Percentiles rank a stretch among this genome's conserved stretches.
Conservation (phyloP, 495 filamentous ascomycete genomes). For the Aspergillus heteromorphus region DNA sequence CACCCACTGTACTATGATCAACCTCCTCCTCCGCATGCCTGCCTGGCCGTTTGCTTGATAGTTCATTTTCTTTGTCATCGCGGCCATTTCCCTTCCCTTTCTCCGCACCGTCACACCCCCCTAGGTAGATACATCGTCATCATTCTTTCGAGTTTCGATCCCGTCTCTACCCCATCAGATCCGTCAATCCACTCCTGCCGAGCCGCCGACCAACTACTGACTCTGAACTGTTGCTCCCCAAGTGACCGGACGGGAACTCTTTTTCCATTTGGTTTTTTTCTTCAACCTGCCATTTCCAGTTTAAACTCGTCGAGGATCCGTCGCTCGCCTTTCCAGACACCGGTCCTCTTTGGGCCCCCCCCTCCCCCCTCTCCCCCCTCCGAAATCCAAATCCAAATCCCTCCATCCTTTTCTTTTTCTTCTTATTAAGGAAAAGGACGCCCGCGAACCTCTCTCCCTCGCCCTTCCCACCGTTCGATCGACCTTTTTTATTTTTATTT, state of each 20-base stretch:
- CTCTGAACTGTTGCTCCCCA: background rate
- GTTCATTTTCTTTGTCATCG: background rate
- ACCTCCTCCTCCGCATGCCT: background rate
- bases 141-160: slow-evolving; percentile 1
- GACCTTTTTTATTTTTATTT: too few species aligned
- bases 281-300: slow-evolving; percentile 2
- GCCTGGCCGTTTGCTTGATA: background rate
- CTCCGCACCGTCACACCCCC: background rate
- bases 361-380: too few species aligned
- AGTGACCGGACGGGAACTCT: background rate
- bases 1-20: background rate
- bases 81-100: background rate
- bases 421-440: slow-evolving; percentile 15
- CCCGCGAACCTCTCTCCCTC: slow-evolving; percentile 8
- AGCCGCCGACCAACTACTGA: background rate
- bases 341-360: background rate
- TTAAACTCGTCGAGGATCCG: slow-evolving; percentile 4
- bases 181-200: slow-evolving; percentile 1
- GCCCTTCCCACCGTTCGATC: slow-evolving; percentile 15
- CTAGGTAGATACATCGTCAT: background rate
- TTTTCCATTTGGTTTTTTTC: background rate
- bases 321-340: background rate
- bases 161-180: slow-evolving; percentile 6
- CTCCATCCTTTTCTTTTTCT: slow-evolving; percentile 7
- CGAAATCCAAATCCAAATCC: too few species aligned